Base-by-base conservation (phyloP, 1,284 basidiomycete genomes). In the Ceratobasidium sp. region DNA sequence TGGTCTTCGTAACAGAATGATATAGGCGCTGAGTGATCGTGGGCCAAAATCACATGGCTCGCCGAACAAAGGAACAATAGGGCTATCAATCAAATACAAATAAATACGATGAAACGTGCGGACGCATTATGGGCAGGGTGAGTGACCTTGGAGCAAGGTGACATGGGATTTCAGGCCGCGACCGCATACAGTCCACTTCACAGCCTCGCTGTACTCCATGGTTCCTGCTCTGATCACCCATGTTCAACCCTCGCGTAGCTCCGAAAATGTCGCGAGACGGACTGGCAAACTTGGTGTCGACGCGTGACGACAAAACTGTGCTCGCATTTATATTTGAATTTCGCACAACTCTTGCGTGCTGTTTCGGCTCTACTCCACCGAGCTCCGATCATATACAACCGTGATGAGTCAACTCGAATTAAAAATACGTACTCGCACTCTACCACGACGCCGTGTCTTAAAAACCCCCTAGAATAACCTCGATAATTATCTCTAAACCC, bases 311-410 rank as follows among this genome's bases (percentile, higher is more conserved):
- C 36, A 43, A 21, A 26, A 34, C n/a, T 26, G 23, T 36, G 43
- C 26, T 16, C 36, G 39, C 57, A 59, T 59, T 59, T 43, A 43
- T 43, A 59, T 43, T 39, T 57, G 28, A 57, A 57, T 57, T 34
- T 62, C 39, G 39, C n/a, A 36, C 21, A 18, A 9, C 8, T 57
- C 55, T 32, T 50, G 64, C 55, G 64, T 50, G 45, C 58, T 39
- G 57, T 43, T 59, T 70, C 55, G 53, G 65, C 41, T n/a, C 5
- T 58, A 57, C 52, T 57, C 52, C 64, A 69, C 64, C 64, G 64
- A 69, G 64, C 64, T 28, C 65, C 65, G 65, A 70, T 70, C 53
- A 41, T 39, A 53, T 41, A n/a, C 16, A 46, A 32, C 28, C 34
- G n/a, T 45, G 21, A 46, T 41, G 57, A 60, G 67, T 71, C 67